Evolutionary conservation across 768 basidiomycete genomes (phyloP), one percentile per base, ranked within the genome.

Genomic region (Serendipita sp.): DNA sequence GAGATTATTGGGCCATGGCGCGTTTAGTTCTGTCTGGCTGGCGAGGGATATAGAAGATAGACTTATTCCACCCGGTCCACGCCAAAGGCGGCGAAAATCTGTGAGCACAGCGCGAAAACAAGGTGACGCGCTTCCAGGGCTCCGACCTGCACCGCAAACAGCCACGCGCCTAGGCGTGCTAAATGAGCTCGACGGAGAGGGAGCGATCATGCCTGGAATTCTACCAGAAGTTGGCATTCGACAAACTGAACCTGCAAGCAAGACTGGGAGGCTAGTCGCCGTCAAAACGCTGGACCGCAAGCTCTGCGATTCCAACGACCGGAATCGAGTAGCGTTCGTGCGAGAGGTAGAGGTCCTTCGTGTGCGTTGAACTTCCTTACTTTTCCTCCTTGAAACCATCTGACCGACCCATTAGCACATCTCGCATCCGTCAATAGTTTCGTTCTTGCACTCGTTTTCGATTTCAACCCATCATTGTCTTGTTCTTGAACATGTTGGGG

Each of bases 271-370:
- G 68, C 58, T 79, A 1, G 80, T 80, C n/a, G 82, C 82, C 11
- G 73, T 82, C 70, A 83, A 83, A 73, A 72, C 81, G 71, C 77
- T 81, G 66, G 75, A 77, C 46, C 69, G 77, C 33, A 71, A 72
- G 50, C 63, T 76, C 43, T 79, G 76, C 64, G 74, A 75, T 29
- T 79, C 80, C 66, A 83, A 85, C 69, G 85, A 88, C 65, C 74
- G 88, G 64, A 89, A 87, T 64, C 71, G 87, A 44, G 86, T 89
- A 53, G 83, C 82, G 53, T 91, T 91, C 68, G 81, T 88, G 33
- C 76, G 90, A 31, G 90, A 91, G 74, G 89, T 90, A 15, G 87
- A 89, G 70, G 85, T 93, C 2, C 74, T 92, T n/a, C 79, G 85
- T 74, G 86, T 86, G 69, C 72, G 82, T 76, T 37, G 29, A 65